Conservation (phyloP, 768 basidiomycete genomes). For the Lactarius trivialis region DNA sequence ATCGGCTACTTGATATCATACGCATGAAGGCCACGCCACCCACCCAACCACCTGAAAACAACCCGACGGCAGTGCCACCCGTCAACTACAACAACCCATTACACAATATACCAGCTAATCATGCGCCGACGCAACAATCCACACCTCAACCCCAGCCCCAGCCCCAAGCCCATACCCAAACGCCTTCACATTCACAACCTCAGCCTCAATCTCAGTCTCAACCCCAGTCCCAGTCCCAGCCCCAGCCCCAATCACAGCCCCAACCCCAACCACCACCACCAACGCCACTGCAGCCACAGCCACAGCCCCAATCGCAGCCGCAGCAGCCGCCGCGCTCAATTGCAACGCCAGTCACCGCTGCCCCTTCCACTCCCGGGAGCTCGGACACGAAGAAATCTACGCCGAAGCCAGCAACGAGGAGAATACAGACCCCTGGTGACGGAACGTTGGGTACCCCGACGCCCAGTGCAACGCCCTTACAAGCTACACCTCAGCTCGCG, state of each 20-base stretch:
- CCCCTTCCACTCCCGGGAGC: slow-evolving; percentile 14
- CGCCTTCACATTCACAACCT: slow-evolving; percentile 11
- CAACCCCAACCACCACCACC: slow-evolving; percentile 1
- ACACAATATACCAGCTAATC: background rate
- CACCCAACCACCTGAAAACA: background rate
- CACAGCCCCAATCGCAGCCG: slow-evolving; percentile 14
- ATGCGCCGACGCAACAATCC: background rate
- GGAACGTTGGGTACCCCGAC: slow-evolving; percentile 25
- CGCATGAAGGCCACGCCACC: slow-evolving; percentile 1
- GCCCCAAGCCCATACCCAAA: slow-evolving; percentile 2
- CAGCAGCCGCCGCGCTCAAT: slow-evolving; percentile 12
- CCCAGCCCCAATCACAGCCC: background rate
- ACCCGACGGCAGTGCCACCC: background rate
- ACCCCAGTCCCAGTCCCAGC: background rate
- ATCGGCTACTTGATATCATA: slow-evolving; percentile 20
- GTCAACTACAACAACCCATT: slow-evolving; percentile 9
- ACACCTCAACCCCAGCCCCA: slow-evolving; percentile 6
- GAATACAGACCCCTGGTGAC: slow-evolving; percentile 15
- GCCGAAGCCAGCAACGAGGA: slow-evolving; percentile 16
- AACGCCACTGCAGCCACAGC: slow-evolving; percentile 6
- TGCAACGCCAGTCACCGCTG: slow-evolving; percentile 14
- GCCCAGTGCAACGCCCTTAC: slow-evolving; percentile 26
- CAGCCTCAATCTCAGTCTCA: background rate
- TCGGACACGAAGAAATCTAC: slow-evolving; percentile 19
- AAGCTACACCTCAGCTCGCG: slow-evolving; percentile 20